Conservation (phyloP, 768 basidiomycete genomes). For the Grammothele lineata region DNA sequence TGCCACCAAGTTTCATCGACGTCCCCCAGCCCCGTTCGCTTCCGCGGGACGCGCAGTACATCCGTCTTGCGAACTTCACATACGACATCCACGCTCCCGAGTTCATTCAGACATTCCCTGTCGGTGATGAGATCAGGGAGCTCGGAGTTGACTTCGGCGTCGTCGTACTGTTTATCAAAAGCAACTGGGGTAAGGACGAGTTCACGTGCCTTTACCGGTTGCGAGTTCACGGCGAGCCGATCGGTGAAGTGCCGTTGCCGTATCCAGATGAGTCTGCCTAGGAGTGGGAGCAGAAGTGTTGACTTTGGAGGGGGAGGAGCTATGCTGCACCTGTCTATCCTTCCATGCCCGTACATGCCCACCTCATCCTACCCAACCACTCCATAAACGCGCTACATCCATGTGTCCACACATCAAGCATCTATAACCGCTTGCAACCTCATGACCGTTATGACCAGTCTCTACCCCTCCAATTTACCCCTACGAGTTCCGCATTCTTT, state of each 20-base stretch:
- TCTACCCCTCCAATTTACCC: not conserved
- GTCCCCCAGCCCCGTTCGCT: slow-evolving; percentile 24
- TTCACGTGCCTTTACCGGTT: slow-evolving; percentile 89
- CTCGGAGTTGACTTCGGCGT: slow-evolving; percentile 82
- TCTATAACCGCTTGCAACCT: slow-evolving; percentile 1
- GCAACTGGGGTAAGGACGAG: slow-evolving; percentile 82
- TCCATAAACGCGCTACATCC: not conserved
- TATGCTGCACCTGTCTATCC: not conserved
- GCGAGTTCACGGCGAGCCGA: slow-evolving; percentile 67
- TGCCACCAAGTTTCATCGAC: slow-evolving; percentile 9
- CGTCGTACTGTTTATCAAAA: slow-evolving; percentile 73
- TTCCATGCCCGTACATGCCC: not conserved
- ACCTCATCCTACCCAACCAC: not conserved
- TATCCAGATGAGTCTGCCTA: slow-evolving; percentile 19
- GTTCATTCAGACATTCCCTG: slow-evolving; percentile 48
- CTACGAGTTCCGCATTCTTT: slow-evolving; percentile 1
- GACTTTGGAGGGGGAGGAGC: not conserved
- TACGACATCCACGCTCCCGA: slow-evolving; percentile 41
- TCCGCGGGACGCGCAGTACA: slow-evolving; percentile 24
- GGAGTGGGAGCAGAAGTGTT: not conserved
- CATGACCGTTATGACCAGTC: slow-evolving; percentile 11
- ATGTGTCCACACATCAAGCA: not conserved
- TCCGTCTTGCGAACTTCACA: slow-evolving; percentile 43
- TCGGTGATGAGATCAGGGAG: slow-evolving; percentile 51
- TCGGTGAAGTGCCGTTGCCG: slow-evolving; percentile 39